A percentile compares a stretch with the other conserved stretches of the same genome.
These are phyloP conservation scores for Telfairia occidentalis DNA, from an alignment of 331 rosid genomes.

Conservation along the genomic window DNA sequence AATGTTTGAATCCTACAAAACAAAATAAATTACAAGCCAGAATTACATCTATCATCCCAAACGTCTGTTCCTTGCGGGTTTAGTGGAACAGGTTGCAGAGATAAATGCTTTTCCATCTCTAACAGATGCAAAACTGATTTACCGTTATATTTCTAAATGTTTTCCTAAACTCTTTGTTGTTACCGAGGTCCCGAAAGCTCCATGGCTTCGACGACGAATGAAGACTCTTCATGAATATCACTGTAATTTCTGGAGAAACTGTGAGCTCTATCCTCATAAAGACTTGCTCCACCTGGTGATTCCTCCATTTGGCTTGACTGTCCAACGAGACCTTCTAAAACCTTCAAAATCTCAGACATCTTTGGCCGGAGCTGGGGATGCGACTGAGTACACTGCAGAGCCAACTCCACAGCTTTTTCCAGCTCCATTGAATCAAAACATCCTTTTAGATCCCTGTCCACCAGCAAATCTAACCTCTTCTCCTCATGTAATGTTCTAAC, in stretches of 20 bases:
- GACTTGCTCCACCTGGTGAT: slow-evolving; percentile 38
- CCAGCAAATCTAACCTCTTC: slow-evolving; percentile 57
- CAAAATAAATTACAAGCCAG: background rate
- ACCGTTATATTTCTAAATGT: slow-evolving; percentile 21
- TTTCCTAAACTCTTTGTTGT: slow-evolving; percentile 16
- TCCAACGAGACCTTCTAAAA: slow-evolving; percentile 66
- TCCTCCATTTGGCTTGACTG: slow-evolving; percentile 38
- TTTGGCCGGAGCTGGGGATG: slow-evolving; percentile 74
- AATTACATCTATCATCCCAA: background rate
- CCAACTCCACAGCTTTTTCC: slow-evolving; percentile 53
- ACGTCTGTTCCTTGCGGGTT: background rate
- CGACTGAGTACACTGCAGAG: slow-evolving; percentile 70
- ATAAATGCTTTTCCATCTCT: slow-evolving; percentile 9
- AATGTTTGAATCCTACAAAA: background rate
- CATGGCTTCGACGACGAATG: slow-evolving; percentile 76
- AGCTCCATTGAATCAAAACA: slow-evolving; percentile 66
- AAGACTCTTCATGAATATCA: slow-evolving; percentile 55
- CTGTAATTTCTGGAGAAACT: slow-evolving; percentile 57
- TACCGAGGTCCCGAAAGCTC: slow-evolving; percentile 94
- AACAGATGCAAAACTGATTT: slow-evolving; percentile 28
- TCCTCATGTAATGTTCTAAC: slow-evolving; percentile 62
- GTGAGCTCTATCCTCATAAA: slow-evolving; percentile 43
- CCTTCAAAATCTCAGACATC: slow-evolving; percentile 70
- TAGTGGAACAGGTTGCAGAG: background rate
- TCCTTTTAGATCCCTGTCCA: slow-evolving; percentile 73